Conservation (phyloP, 2,329 filamentous ascomycete species). For the Claviceps sp. region DNA sequence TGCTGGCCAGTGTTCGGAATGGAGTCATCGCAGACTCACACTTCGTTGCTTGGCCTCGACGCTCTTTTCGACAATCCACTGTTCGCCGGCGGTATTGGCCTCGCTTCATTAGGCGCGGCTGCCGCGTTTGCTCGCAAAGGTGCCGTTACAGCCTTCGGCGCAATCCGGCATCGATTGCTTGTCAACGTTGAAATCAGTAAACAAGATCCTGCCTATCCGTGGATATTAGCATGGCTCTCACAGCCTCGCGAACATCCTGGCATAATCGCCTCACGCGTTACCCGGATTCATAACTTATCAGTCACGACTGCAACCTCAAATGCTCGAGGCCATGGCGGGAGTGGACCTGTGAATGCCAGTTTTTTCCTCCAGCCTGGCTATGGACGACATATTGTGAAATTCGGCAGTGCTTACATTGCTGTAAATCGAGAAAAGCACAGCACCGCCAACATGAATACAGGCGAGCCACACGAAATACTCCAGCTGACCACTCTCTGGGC, state of each 20-base stretch:
- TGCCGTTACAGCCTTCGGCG: constrained; percentile 53
- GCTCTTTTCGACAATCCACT: constrained; percentile 49
- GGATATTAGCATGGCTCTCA: constrained; percentile 91
- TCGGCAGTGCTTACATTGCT: constrained; percentile 73
- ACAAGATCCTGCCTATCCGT: constrained; percentile 84
- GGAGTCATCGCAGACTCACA: constrained; percentile 17
- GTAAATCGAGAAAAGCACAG: constrained; percentile 78
- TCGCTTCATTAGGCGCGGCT: constrained; percentile 75
- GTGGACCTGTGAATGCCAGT: constrained; percentile 59
- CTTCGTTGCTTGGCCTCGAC: constrained; percentile 35
- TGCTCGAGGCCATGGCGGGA: constrained; percentile 42
- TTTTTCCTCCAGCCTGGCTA: constrained; percentile 88
- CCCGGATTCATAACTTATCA: constrained; percentile 46
- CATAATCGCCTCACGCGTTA: constrained; percentile 44
- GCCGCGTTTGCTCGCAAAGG: constrained; percentile 72
- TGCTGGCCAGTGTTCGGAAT: constrained; percentile 12
- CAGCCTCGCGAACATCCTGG: constrained; percentile 56
- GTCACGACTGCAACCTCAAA: constrained; percentile 45
- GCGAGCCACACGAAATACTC: constrained; percentile 87
- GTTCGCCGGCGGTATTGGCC: constrained; percentile 67
- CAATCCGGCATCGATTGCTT: constrained; percentile 73
- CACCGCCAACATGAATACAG: constrained; percentile 68
- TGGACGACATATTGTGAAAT: constrained; percentile 76
- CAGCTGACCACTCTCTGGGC: constrained; percentile 85
- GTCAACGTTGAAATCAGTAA: constrained; percentile 94